Conservation (phyloP, 1,284 basidiomycete genomes). For the Naganishia cerealis region DNA sequence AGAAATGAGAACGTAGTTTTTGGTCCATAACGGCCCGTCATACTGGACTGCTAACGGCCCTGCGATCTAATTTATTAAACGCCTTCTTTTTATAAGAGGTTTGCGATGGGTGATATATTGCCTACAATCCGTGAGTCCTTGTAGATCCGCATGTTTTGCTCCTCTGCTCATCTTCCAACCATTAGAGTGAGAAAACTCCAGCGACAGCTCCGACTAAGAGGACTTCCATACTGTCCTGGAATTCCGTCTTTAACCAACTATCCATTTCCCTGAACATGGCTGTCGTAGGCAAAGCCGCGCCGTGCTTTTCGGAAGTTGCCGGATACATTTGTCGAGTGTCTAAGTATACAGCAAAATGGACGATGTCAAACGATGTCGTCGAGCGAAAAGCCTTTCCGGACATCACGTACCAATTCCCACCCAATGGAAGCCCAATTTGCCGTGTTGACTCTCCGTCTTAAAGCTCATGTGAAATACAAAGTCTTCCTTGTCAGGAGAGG, state of each 20-base stretch:
- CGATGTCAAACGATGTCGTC: not conserved
- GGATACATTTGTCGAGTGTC: conserved; percentile 53
- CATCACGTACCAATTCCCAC: conserved; percentile 47
- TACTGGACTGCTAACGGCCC: too few relatives aligned
- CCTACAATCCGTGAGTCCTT: too few relatives aligned
- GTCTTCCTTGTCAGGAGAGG: conserved; percentile 42
- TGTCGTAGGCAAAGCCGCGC: conserved; percentile 48
- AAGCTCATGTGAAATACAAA: conserved; percentile 46
- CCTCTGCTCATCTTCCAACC: not conserved
- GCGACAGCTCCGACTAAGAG: conserved; percentile 47
- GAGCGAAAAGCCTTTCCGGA: not conserved
- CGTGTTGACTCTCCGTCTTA: conserved; percentile 34
- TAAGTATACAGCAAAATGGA: conserved; percentile 19
- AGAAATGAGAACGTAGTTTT: too few relatives aligned
- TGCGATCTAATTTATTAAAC: too few relatives aligned
- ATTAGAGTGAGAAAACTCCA: conserved; percentile 46
- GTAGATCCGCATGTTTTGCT: not conserved
- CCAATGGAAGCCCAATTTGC: conserved; percentile 46
- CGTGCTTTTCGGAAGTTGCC: conserved; percentile 43
- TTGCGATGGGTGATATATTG: too few relatives aligned
- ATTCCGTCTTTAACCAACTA: conserved; percentile 46
- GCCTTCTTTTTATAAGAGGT: too few relatives aligned
- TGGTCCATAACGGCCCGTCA: too few relatives aligned
- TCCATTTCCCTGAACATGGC: conserved; percentile 48
- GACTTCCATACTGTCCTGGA: conserved; percentile 46